phyloP scores from a whole-genome alignment of 768 basidiomycete species.

The Ephemerocybe angulata region DNA sequence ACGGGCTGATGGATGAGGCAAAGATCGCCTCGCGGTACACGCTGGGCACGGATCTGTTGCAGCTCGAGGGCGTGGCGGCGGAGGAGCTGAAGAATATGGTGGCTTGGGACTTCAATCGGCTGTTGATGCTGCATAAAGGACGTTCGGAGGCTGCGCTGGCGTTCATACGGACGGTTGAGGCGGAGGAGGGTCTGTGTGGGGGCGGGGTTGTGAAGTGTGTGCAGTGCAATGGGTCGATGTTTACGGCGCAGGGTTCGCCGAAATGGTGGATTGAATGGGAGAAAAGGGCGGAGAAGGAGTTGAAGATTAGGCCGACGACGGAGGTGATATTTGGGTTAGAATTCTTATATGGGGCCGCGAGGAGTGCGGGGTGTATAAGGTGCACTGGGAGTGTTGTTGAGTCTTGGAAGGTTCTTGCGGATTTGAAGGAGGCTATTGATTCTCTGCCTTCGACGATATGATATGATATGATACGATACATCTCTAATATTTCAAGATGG shows the following conservation, averaged over 20 bases:
- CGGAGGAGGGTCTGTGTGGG: conserved; percentile 25
- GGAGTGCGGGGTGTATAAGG: conserved; percentile 51
- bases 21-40: conserved; percentile 58
- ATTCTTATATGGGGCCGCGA: conserved; percentile 53
- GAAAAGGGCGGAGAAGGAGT: conserved; percentile 53
- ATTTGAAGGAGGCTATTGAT: conserved; percentile 57
- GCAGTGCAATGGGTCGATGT: conserved; percentile 56
- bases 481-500: not conserved
- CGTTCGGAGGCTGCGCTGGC: conserved; percentile 48
- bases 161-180: conserved; percentile 34
- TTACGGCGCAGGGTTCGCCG: conserved; percentile 46
- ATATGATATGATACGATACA: not conserved
- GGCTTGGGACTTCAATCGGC: conserved; percentile 64
- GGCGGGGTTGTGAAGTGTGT: conserved; percentile 48
- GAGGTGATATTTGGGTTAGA: conserved; percentile 57
- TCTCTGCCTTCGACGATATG: conserved; percentile 35
- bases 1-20: conserved; percentile 61
- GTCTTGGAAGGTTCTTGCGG: conserved; percentile 51
- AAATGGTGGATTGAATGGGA: conserved; percentile 70
- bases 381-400: conserved; percentile 66
- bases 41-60: conserved; percentile 48
- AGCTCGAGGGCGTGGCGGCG: conserved; percentile 28
- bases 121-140: conserved; percentile 55
- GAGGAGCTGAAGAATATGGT: conserved; percentile 62
- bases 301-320: conserved; percentile 52